Evolutionary conservation across 2,329 filamentous ascomycete species (phyloP), one percentile per base, ranked within the genome.

Genomic region (Fusarium circinatum): DNA sequence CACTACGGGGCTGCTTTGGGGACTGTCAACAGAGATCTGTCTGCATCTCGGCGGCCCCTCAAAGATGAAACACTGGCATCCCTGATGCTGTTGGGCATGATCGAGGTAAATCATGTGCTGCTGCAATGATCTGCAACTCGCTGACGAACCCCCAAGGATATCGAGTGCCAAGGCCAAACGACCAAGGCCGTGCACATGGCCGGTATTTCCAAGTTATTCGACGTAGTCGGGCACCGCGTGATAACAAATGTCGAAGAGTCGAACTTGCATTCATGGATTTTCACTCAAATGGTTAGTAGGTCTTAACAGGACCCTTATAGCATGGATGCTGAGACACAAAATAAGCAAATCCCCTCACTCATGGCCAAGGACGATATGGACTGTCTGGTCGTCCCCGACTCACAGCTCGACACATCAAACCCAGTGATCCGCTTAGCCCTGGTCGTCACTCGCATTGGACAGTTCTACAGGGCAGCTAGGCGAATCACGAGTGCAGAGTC

Each of bases 21-120:
- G 10, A 59, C 65, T 20, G 56, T 73, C 52, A 70, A 73, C 24
- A 70, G 48, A 54, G 70, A 73, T 52, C 55, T 73, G 10, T 73
- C 70, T 13, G n/a, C 30, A 30, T 62, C 65, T 17, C 44, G 57
- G 26, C 58, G 41, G 18, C 48, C 60, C n/a, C 41, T 73, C 22
- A 73, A 56, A 48, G 60, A 73, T 30, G 70, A 73, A 34, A 73
- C 59, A 8, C 39, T 73, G 24, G 65, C 45, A 24, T 73, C 70
- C 13, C 52, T 73, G 8, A 73, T 73, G 70, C 56, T 73, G 18
- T 36, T 73, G 24, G 70, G 70, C 18, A 73, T 73, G 69, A 66
- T 73, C 22, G 70, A 73, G 60, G 70, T 64, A 45, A 34, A 17
- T 36, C 70, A 30, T 39, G 36, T n/a, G 26, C 28, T 22, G 47